Conservation (phyloP, 495 filamentous ascomycete genomes). For the Trichoderma asperelloides region DNA sequence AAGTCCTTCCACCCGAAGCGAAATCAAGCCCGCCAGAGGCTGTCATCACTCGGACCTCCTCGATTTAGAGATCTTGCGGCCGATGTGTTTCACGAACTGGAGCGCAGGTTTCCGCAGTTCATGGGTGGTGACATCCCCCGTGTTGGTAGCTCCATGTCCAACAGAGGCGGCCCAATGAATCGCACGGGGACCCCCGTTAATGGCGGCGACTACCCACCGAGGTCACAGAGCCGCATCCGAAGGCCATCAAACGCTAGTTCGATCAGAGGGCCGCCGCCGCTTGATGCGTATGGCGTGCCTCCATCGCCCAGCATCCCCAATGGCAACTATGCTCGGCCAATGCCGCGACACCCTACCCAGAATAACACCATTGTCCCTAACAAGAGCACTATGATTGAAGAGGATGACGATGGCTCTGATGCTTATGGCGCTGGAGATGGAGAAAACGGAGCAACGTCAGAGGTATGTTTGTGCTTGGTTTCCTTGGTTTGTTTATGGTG, state of each 20-base stretch:
- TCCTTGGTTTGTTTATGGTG: background rate
- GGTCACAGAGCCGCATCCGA: conserved; percentile 32
- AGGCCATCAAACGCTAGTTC: conserved; percentile 49
- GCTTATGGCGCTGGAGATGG: background rate
- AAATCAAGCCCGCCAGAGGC: conserved; percentile 90
- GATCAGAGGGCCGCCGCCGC: conserved; percentile 23
- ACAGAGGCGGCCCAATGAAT: conserved; percentile 44
- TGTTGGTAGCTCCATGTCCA: conserved; percentile 57
- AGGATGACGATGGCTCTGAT: conserved; percentile 62
- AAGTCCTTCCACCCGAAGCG: conserved; percentile 89
- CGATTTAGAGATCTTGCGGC: conserved; percentile 87
- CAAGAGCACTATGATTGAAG: conserved; percentile 96
- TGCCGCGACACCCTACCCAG: conserved; percentile 76
- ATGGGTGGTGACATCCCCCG: conserved; percentile 55
- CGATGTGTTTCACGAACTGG: conserved; percentile 91
- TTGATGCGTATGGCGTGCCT: conserved; percentile 35
- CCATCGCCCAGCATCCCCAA: conserved; percentile 33
- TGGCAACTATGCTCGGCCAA: conserved; percentile 44
- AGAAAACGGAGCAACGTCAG: conserved; percentile 46
- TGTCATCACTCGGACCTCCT: conserved; percentile 74
- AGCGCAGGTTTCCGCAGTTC: conserved; percentile 82
- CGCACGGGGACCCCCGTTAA: conserved; percentile 49
- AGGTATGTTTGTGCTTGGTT: conserved; percentile 31
- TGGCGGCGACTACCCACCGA: conserved; percentile 36
- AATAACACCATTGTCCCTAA: conserved; percentile 94